Conservation (phyloP, 2,329 filamentous ascomycete species). For the Phyllosticta capitalensis region DNA sequence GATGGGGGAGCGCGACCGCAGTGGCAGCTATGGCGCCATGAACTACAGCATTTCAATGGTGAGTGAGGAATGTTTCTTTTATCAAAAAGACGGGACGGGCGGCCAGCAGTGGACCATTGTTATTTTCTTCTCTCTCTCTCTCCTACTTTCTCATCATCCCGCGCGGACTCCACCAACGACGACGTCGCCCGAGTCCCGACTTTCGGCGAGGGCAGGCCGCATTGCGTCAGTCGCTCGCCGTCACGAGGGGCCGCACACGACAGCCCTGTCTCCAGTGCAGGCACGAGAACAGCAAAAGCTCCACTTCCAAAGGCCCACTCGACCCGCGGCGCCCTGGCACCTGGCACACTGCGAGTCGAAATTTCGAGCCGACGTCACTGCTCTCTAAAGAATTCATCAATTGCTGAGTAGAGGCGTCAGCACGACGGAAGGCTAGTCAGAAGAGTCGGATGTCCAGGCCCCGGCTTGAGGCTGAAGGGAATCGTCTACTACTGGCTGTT, state of each 20-base stretch:
- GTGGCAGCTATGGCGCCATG: neutral
- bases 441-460: too few species aligned
- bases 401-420: too few species aligned
- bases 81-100: neutral
- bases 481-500: too few species aligned
- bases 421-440: too few species aligned
- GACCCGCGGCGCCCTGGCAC: too few species aligned
- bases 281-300: too few species aligned
- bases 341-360: too few species aligned
- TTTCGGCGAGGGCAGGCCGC: neutral
- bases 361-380: too few species aligned
- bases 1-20: neutral
- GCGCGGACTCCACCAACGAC: neutral
- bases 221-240: neutral
- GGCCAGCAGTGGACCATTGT: neutral
- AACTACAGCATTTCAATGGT: slow-evolving; percentile 10
- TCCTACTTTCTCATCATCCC: neutral
- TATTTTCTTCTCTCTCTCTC: neutral
- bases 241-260: neutral
- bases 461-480: too few species aligned
- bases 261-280: neutral
- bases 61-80: slow-evolving; percentile 1
- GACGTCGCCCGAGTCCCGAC: neutral
- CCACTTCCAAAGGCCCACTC: too few species aligned
- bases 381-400: too few species aligned